Percentiles rank a stretch among this genome's conserved stretches.
These are phyloP conservation scores for Linnemannia hyalina DNA, from an alignment of 192 early-diverging fungal species.

Conservation along the genomic window DNA sequence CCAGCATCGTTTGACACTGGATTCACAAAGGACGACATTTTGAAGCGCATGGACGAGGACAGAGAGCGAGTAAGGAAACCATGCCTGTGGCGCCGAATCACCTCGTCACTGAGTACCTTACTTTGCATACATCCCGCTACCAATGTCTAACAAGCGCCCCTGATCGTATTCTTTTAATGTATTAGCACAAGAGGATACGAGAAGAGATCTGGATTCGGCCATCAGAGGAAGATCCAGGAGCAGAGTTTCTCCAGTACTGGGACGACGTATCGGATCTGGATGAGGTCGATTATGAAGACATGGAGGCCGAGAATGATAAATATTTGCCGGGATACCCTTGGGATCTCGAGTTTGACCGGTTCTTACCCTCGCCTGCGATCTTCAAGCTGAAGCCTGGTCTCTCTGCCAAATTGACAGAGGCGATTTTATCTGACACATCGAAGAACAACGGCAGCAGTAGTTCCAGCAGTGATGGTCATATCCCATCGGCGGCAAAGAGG, in stretches of 20 bases:
- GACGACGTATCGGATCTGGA: slow-evolving; percentile 58
- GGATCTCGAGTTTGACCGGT: slow-evolving; percentile 44
- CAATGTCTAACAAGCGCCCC: no score
- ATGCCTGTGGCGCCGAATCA: background rate
- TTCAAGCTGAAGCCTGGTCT: slow-evolving; percentile 14
- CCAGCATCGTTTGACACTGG: slow-evolving; percentile 23
- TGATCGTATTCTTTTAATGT: background rate
- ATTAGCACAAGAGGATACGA: slow-evolving; percentile 66
- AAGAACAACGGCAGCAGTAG: background rate
- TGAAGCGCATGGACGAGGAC: slow-evolving; percentile 71
- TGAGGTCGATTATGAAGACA: slow-evolving; percentile 62
- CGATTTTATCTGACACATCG: background rate
- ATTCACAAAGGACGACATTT: slow-evolving; percentile 65
- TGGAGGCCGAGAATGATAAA: slow-evolving; percentile 53
- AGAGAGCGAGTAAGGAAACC: slow-evolving; percentile 61
- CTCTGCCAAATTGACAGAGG: background rate
- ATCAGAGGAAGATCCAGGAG: slow-evolving; percentile 55
- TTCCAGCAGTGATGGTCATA: background rate
- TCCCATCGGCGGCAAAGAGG: slow-evolving; percentile 6
- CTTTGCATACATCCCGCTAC: no score
- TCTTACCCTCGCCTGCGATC: slow-evolving; percentile 28
- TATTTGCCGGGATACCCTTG: slow-evolving; percentile 52
- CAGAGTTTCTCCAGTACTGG: slow-evolving; percentile 64
- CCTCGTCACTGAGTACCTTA: background rate
- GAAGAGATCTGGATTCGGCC: slow-evolving; percentile 70